Evolutionary conservation across 345 rosid species (phyloP).

Genomic region (Arabis hirsuta): DNA sequence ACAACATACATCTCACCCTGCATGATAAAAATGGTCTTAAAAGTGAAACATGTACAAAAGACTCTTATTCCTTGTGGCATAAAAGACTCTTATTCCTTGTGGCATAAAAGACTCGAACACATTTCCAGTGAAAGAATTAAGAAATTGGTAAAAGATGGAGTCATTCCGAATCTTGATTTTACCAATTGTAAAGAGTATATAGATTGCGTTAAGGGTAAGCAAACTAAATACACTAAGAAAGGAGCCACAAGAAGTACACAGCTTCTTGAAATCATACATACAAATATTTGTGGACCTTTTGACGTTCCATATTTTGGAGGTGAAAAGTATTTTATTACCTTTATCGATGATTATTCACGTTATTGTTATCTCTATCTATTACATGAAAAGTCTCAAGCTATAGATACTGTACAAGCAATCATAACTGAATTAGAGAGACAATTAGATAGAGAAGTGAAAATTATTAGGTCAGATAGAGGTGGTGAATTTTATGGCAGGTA

Average conservation of each 20-base stretch:
- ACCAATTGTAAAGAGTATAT: neutral
- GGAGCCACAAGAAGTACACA: neutral
- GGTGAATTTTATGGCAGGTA: neutral
- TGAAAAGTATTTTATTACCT: too few relatives aligned
- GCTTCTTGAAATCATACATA: conserved; percentile 1
- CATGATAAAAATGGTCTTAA: too few relatives aligned
- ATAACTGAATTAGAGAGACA: too few relatives aligned
- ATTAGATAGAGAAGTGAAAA: too few relatives aligned
- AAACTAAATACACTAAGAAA: conserved; percentile 10
- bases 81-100: neutral
- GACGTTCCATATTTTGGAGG: neutral
- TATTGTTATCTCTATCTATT: too few relatives aligned
- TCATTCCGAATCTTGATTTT: neutral
- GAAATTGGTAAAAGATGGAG: neutral
- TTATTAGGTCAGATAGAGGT: too few relatives aligned
- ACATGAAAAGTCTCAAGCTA: too few relatives aligned
- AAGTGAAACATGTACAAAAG: neutral
- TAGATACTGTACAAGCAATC: too few relatives aligned
- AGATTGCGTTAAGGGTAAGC: conserved; percentile 1
- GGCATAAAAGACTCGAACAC: neutral
- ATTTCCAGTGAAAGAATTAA: neutral
- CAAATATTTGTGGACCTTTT: conserved; percentile 11
- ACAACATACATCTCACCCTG: too few relatives aligned
- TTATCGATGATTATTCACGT: too few relatives aligned
- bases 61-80: neutral